These are phyloP conservation scores for Candida nemodendra DNA, from an alignment of 805 yeast genomes.

Conservation along the genomic window DNA sequence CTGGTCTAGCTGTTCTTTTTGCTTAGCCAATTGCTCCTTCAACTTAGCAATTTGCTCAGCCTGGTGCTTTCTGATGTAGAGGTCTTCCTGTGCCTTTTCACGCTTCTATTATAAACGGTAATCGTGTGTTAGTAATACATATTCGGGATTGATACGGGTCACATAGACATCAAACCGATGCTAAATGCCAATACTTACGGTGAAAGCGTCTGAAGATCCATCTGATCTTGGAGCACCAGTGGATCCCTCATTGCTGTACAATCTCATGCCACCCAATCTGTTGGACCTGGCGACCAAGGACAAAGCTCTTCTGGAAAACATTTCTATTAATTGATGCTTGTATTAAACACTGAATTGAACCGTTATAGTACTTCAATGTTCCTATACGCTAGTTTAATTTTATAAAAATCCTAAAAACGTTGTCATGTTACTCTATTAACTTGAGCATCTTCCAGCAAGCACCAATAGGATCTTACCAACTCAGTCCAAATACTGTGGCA, in stretches of 20 bases:
- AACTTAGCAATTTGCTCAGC: conserved; percentile 79
- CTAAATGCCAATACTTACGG: conserved; percentile 36
- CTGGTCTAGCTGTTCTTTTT: conserved; percentile 55
- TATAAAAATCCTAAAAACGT: too few species aligned
- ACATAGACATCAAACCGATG: conserved; percentile 5
- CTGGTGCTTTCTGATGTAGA: conserved; percentile 84
- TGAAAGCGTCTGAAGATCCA: conserved; percentile 58
- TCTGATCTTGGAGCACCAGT: conserved; percentile 58
- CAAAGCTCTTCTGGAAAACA: conserved; percentile 42
- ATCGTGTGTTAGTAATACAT: conserved; percentile 29
- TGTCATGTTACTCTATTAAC: too few species aligned
- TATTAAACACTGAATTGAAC: too few species aligned
- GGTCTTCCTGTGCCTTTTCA: conserved; percentile 90
- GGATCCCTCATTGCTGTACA: conserved; percentile 52
- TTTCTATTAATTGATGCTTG: conserved; percentile 7
- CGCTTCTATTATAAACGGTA: too few species aligned
- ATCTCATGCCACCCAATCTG: conserved; percentile 33
- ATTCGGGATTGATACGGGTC: too few species aligned
- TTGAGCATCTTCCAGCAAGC: conserved; percentile 3
- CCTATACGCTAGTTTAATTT: too few species aligned
- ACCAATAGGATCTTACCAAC: conserved; percentile 35
- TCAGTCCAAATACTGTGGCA: conserved; percentile 26
- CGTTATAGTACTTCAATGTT: too few species aligned
- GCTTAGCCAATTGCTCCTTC: conserved; percentile 74
- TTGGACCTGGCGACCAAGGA: conserved; percentile 31